Percentiles rank a stretch among this genome's conserved stretches.
These are phyloP conservation scores for Solanum phureja DNA, from an alignment of 257 asterid genomes.

Conservation along the genomic window DNA sequence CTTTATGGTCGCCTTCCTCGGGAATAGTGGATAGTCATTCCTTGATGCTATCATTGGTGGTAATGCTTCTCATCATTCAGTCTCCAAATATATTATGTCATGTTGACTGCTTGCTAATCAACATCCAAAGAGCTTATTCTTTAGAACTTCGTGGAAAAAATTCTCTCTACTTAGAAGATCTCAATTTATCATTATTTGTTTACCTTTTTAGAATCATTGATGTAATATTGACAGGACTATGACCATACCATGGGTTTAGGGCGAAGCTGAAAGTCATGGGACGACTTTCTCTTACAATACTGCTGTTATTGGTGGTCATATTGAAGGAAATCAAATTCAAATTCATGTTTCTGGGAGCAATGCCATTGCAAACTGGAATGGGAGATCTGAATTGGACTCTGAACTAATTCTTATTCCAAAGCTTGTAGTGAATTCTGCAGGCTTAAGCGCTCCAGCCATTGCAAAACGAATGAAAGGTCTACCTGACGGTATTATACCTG, in stretches of 20 bases:
- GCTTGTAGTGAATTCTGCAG: constrained; percentile 73
- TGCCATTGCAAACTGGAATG: constrained; percentile 30
- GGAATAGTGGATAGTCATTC: constrained; percentile 75
- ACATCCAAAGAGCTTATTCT: neutral
- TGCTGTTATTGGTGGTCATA: constrained; percentile 58
- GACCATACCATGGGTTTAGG: constrained; percentile 48
- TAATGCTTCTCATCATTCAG: constrained; percentile 8
- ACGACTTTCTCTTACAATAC: constrained; percentile 54
- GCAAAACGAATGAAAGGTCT: constrained; percentile 40
- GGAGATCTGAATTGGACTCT: constrained; percentile 29
- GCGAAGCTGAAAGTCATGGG: constrained; percentile 83
- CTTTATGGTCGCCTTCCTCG: constrained; percentile 62
- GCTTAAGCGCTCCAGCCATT: constrained; percentile 57
- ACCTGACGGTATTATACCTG: constrained; percentile 23
- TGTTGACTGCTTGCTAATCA: neutral
- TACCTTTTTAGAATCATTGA: constrained; percentile 23
- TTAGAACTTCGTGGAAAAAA: neutral
- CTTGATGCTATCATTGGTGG: constrained; percentile 69
- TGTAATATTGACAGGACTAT: constrained; percentile 40
- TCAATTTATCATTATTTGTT: neutral
- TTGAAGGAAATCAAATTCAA: constrained; percentile 27
- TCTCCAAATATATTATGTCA: neutral
- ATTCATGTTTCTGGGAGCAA: constrained; percentile 52
- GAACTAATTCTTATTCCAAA: constrained; percentile 60
- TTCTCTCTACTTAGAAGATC: neutral